Base-by-base conservation (phyloP, 768 basidiomycete species). In the Pilatotrama ljubarskyi region DNA sequence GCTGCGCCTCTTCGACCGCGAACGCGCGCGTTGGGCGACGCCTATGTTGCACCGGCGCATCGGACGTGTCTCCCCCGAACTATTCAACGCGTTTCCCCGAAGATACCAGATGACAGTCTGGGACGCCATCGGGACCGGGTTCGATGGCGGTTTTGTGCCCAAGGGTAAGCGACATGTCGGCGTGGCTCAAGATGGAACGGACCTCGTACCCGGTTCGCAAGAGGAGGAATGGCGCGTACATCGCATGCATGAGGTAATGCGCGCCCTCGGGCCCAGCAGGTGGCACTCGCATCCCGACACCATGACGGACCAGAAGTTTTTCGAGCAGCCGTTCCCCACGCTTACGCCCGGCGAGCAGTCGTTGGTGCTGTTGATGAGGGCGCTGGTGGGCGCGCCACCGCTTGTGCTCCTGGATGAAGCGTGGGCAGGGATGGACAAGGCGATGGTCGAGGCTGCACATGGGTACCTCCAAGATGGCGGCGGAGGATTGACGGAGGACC, bases 371-470 rank as follows among this genome's bases (percentile, higher is more conserved):
- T 79, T 98, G 42, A 86, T 95, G 82, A 84, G 95, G 17, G 91
- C 95, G 25, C 76, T 97, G 35, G 93, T 95, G 9, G 83, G 83
- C 14, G 75, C 79, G 14, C 90, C 91, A 3, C 82, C 81, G 55
- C 70, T 99, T 35, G 78, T 98, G 7, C 77, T 98, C 10, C 75
- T 98, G 40, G 96, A 99, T 68, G 96, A 99, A 70, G 91, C 88
- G 9, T 95, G 92, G 84, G 87, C 90, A 22, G 95, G 95, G 24
- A 95, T 98, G 92, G 91, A 91, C 63, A 86, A 84, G 43, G 74
- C 72, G 5, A 91, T 93, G 85, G 84, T 95, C 29, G 72, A 72
- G 17, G 82, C 82, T 37, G 90, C 86, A 41, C 77, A 82, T 63
- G 65, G 64, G 41, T 91, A 92, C 68, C 69, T 99, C 43, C 77